Conservation (phyloP, 139 green algal species). For the Dunaliella sp. region DNA sequence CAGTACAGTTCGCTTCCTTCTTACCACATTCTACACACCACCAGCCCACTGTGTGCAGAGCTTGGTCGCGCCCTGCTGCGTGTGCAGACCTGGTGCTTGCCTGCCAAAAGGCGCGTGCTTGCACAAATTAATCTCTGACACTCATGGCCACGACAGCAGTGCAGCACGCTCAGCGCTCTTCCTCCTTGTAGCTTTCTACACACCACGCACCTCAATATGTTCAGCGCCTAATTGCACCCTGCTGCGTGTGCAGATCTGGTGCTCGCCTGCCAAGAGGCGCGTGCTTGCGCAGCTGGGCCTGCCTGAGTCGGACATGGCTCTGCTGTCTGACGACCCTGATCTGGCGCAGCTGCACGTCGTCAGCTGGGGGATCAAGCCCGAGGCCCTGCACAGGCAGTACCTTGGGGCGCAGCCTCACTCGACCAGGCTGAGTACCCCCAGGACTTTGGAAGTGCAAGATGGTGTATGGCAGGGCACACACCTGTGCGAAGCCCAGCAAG, state of each 20-base stretch:
- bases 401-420: neutral
- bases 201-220: neutral
- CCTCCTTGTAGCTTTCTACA: neutral
- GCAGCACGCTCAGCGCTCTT: neutral
- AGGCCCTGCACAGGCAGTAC: slow-evolving; percentile 13
- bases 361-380: slow-evolving; percentile 1
- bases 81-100: neutral
- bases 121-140: neutral
- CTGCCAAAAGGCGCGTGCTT: neutral
- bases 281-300: slow-evolving; percentile 56
- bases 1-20: neutral
- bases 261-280: slow-evolving; percentile 52
- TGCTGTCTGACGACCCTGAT: slow-evolving; percentile 39
- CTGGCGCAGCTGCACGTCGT: slow-evolving; percentile 22
- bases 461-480: too few relatives aligned
- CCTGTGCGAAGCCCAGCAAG: too few relatives aligned
- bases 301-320: neutral
- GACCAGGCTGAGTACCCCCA: too few relatives aligned
- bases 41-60: too few relatives aligned
- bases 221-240: neutral
- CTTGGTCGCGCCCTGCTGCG: neutral
- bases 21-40: neutral
- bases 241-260: slow-evolving; percentile 40
- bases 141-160: neutral
- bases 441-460: too few relatives aligned